Evolutionary conservation across 2,329 filamentous ascomycete species (phyloP), one percentile per base, ranked within the genome.

Genomic region (Hypoxylon sp.): DNA sequence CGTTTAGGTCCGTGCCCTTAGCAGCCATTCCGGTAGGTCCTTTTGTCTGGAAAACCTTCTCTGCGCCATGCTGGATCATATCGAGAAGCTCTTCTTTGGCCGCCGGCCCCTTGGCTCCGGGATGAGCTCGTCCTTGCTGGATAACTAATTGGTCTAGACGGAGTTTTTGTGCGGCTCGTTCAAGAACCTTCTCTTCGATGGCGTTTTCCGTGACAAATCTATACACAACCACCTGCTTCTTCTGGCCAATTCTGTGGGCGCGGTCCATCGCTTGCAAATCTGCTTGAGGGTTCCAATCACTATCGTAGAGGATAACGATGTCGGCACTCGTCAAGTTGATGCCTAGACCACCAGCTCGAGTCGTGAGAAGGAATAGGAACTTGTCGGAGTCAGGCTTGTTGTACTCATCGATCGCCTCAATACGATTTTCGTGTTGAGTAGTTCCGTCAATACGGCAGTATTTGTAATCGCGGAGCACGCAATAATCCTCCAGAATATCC

Each of bases 21-120:
- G 87, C 86, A 4, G 85, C 85, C 49, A 92, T 82, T 31, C 89
- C 91, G 11, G 88, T 87, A 2, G 88, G 85, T 25, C 90, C 90
- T 77, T 93, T 92, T 49, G 85, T 88, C 73, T 92, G 87, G 82
- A 99, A 98, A 0, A 99, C 92, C 73, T 93, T 94, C 79, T 97
- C 94, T n/a, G 97, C 96, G 68, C 96, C 96, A 77, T 99, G 96
- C 79, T 99, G 96, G 77, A 99, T 99, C 96, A 99, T 99, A 70
- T 90, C 96, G 49, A 99, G 85, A 46, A 99, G 88, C 77, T 99
- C 96, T 70, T 98, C 96, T 82, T 99, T 99, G 69, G 94, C 97
- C 0, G 95, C 94, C 6, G 95, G 94, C 54, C 93, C 92, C 84
- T 98, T 98, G 20, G 91, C 91, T 60, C 94, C 94, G 71, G 92